A percentile compares a stretch with the other conserved stretches of the same genome.
phyloP scores from a whole-genome alignment of 2,329 filamentous ascomycete genomes.

The Ophiostoma piceae region DNA sequence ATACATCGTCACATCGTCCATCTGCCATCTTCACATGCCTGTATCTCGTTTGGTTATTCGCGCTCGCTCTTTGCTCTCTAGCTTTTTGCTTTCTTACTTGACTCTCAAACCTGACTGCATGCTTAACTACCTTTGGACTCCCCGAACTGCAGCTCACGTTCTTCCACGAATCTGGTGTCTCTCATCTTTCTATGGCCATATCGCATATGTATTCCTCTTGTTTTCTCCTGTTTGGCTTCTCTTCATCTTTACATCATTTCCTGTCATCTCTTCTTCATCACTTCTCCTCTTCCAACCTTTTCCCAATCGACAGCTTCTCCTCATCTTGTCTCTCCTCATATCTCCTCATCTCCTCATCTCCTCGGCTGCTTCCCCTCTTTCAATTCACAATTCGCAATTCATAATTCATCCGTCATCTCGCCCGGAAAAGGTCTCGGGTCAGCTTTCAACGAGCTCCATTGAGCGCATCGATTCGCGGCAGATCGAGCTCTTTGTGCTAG shows the following conservation, averaged over 20 bases:
- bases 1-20: not conserved
- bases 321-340: not conserved
- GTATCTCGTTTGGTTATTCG: no score
- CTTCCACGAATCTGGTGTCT: conserved; percentile 1
- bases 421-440: not conserved
- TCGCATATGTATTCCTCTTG: not conserved
- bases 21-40: not conserved
- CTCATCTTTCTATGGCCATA: not conserved
- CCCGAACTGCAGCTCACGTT: not conserved
- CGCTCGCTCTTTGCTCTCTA: not conserved
- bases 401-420: not conserved
- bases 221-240: not conserved
- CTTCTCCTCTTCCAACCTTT: not conserved
- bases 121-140: not conserved
- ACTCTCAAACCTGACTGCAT: not conserved
- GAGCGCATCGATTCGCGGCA: not conserved
- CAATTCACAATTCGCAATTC: no score
- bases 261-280: no score
- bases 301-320: not conserved
- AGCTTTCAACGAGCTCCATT: not conserved
- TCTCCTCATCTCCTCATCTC: not conserved
- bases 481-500: not conserved
- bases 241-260: not conserved
- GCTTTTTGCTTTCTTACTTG: not conserved
- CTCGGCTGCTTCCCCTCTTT: not conserved